phyloP scores from a whole-genome alignment of 495 filamentous ascomycete species.

The Rostrohypoxylon terebratum region DNA sequence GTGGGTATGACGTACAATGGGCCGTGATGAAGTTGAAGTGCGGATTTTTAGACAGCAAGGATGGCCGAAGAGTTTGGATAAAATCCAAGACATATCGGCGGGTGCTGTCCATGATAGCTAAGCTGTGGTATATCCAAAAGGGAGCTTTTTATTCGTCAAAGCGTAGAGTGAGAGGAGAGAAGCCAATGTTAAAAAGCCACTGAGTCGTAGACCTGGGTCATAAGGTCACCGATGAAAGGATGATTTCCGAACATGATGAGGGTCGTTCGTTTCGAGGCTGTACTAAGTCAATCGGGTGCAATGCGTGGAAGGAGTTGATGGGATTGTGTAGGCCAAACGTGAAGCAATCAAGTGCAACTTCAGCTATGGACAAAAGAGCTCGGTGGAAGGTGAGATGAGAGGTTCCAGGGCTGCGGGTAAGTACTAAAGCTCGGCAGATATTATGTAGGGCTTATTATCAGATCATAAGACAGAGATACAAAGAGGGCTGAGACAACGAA shows the following conservation, averaged over 20 bases:
- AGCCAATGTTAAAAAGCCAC: constrained; percentile 43
- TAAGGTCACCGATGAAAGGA: constrained; percentile 44
- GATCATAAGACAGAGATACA: constrained; percentile 17
- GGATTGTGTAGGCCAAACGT: constrained; percentile 15
- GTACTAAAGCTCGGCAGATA: constrained; percentile 5
- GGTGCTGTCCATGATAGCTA: constrained; percentile 37
- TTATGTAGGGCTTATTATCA: constrained; percentile 6
- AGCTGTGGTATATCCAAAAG: constrained; percentile 12
- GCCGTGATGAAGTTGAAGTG: constrained; percentile 86
- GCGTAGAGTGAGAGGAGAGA: constrained; percentile 16
- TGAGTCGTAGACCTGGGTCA: constrained; percentile 42
- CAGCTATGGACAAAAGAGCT: constrained; percentile 9
- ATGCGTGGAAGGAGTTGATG: constrained; percentile 21
- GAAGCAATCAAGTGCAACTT: constrained; percentile 17
- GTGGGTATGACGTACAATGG: constrained; percentile 71
- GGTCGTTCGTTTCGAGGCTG: constrained; percentile 37
- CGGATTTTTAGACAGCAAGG: constrained; percentile 64
- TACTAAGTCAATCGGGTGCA: constrained; percentile 25
- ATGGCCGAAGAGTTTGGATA: constrained; percentile 61
- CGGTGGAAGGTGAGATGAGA: constrained; percentile 34
- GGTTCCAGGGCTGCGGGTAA: constrained; percentile 4
- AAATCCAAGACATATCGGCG: constrained; percentile 50
- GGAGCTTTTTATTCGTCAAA: constrained; percentile 2
- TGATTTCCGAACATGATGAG: constrained; percentile 44
- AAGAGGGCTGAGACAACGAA: constrained; percentile 38